Percentiles rank a stretch among this genome's conserved stretches.
Evolutionary conservation across 208 protist genomes (phyloP).

Genomic region (Acanthamoeba rhysodes): DNA sequence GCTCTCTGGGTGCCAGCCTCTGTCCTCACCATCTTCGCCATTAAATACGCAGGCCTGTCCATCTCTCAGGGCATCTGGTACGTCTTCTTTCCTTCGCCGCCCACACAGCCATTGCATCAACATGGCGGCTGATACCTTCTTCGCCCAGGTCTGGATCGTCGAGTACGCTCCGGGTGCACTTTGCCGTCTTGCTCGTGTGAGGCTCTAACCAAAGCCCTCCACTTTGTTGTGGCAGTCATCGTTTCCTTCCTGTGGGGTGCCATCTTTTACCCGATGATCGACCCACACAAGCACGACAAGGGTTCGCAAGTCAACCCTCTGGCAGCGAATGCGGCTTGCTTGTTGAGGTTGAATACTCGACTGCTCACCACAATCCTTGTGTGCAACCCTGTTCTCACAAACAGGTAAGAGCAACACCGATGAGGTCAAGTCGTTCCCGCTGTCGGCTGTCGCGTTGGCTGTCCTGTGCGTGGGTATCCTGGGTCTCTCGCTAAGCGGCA

Average conservation of each 20-base stretch:
- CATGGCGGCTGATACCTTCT: not conserved
- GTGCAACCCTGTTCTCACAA: not conserved
- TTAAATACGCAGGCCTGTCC: conserved; percentile 42
- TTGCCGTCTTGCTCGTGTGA: not conserved
- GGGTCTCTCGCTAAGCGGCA: conserved; percentile 34
- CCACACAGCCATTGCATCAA: not conserved
- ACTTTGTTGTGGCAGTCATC: not conserved
- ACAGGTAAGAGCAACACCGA: not conserved
- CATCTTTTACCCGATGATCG: conserved; percentile 62
- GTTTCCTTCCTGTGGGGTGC: conserved; percentile 27
- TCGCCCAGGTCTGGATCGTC: conserved; percentile 18
- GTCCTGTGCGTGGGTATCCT: conserved; percentile 29
- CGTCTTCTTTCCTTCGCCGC: not conserved
- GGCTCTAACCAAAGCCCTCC: no score
- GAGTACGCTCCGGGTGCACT: not conserved
- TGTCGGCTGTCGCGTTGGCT: conserved; percentile 1
- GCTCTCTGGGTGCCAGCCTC: conserved; percentile 69
- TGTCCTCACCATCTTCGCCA: conserved; percentile 73
- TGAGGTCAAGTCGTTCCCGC: conserved; percentile 54
- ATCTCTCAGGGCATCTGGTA: conserved; percentile 68
- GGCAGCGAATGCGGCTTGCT: not conserved
- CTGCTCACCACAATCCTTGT: not conserved
- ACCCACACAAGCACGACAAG: conserved; percentile 33
- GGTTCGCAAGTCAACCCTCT: not conserved
- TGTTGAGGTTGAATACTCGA: not conserved